Conservation (phyloP, 441 rosid genomes). For the Syzygium malaccense region DNA sequence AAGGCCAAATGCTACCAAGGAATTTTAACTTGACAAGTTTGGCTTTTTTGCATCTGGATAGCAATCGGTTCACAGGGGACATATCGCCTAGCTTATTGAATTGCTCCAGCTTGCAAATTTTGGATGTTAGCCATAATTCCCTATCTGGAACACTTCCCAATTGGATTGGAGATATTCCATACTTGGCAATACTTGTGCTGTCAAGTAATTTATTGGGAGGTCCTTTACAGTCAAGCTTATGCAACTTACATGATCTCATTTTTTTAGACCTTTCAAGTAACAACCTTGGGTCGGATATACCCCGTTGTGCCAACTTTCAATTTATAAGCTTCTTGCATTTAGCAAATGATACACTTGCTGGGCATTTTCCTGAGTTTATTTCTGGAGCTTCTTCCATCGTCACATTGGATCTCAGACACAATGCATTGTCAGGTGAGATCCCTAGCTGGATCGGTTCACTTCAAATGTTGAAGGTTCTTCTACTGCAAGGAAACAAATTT, state of each 20-base stretch:
- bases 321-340: rapidly evolving
- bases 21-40: rapidly evolving
- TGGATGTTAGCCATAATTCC: too few species aligned
- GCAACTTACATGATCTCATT: rapidly evolving
- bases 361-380: not conserved
- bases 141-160: too few species aligned
- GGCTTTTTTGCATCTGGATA: rapidly evolving
- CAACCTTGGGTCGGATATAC: rapidly evolving
- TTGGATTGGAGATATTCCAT: rapidly evolving
- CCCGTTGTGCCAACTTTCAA: rapidly evolving
- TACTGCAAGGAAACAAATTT: not conserved
- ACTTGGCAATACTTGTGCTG: rapidly evolving
- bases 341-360: rapidly evolving
- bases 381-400: rapidly evolving
- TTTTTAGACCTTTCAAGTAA: not conserved
- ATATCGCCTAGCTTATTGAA: rapidly evolving
- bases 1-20: not conserved
- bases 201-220: rapidly evolving
- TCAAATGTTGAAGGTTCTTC: rapidly evolving
- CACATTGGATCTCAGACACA: not conserved
- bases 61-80: too few species aligned
- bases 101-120: rapidly evolving
- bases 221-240: rapidly evolving
- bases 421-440: not conserved
- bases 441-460: rapidly evolving